Evolutionary conservation across 2,329 filamentous ascomycete genomes (phyloP).

Genomic region (Stenocarpella maydis): DNA sequence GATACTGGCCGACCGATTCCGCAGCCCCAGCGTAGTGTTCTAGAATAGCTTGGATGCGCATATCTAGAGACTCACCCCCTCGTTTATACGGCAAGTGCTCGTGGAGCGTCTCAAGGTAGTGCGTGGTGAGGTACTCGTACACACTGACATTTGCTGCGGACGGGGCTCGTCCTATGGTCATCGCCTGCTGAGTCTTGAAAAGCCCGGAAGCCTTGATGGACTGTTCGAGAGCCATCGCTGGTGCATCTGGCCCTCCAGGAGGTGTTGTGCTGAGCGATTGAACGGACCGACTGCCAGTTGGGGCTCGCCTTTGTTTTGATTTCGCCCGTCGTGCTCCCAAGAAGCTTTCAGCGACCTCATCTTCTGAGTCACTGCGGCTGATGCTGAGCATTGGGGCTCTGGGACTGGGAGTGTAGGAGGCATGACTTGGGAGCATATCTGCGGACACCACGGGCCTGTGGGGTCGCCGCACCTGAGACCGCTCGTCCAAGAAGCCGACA

Average conservation of each 20-base stretch:
- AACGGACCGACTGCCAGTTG: constrained; percentile 53
- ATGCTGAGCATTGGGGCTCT: constrained; percentile 60
- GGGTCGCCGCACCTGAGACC: constrained; percentile 55
- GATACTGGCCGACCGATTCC: constrained; percentile 63
- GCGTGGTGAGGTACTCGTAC: constrained; percentile 64
- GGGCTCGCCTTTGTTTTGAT: constrained; percentile 52
- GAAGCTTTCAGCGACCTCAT: constrained; percentile 69
- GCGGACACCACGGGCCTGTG: constrained; percentile 41
- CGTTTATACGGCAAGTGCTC: constrained; percentile 54
- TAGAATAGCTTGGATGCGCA: constrained; percentile 59
- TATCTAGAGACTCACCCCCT: constrained; percentile 49
- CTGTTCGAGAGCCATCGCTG: constrained; percentile 63
- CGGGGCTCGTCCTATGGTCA: constrained; percentile 66
- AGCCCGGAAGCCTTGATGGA: constrained; percentile 64
- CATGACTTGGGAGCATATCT: constrained; percentile 40
- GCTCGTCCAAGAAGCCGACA: constrained; percentile 69
- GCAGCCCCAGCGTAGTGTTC: constrained; percentile 66
- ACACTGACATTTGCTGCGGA: constrained; percentile 57
- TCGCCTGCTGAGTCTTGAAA: constrained; percentile 68
- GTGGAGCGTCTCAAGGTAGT: constrained; percentile 65
- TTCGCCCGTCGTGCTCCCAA: constrained; percentile 55
- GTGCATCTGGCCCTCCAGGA: constrained; percentile 54
- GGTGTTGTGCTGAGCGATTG: constrained; percentile 63
- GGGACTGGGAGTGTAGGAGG: constrained; percentile 58
- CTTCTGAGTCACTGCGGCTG: constrained; percentile 71